Conservation (phyloP, 1,284 basidiomycete species). For the Ceratobasidium sp. region DNA sequence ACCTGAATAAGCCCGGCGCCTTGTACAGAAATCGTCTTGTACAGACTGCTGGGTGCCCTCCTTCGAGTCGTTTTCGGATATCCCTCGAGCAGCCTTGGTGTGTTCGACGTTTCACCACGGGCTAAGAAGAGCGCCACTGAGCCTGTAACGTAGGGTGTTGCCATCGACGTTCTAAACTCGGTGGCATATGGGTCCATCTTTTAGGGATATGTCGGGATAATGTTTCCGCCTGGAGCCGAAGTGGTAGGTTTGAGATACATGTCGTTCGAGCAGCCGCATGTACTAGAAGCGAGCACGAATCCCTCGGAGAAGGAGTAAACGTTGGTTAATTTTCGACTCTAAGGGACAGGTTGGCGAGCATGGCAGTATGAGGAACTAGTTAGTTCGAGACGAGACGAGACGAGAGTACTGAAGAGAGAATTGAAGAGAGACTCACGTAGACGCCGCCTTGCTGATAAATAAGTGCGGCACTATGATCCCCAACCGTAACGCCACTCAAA, state of each 20-base stretch:
- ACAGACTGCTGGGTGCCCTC: constrained; percentile 65
- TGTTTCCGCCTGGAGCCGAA: constrained; percentile 73
- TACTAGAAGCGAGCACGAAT: too few species aligned
- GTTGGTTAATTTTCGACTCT: too few species aligned
- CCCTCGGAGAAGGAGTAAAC: too few species aligned
- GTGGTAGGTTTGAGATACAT: constrained; percentile 70
- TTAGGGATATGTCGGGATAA: constrained; percentile 69
- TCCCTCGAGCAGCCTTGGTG: constrained; percentile 61
- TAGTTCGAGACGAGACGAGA: too few species aligned
- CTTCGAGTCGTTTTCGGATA: constrained; percentile 73
- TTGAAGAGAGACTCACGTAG: too few species aligned
- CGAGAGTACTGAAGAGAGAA: too few species aligned
- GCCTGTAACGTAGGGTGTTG: constrained; percentile 72
- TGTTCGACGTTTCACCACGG: constrained; percentile 64
- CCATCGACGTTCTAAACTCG: constrained; percentile 61
- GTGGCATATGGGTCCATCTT: constrained; percentile 61
- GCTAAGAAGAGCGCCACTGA: constrained; percentile 73
- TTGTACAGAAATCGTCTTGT: constrained; percentile 73
- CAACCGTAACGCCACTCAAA: too few species aligned
- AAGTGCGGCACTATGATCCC: too few species aligned
- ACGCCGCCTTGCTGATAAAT: too few species aligned
- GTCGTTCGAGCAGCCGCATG: constrained; percentile 72
- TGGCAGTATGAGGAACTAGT: too few species aligned
- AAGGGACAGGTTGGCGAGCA: too few species aligned
- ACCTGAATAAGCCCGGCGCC: constrained; percentile 77